These are phyloP conservation scores for Cruciata laevipes DNA, from an alignment of 257 asterid genomes.

Conservation along the genomic window DNA sequence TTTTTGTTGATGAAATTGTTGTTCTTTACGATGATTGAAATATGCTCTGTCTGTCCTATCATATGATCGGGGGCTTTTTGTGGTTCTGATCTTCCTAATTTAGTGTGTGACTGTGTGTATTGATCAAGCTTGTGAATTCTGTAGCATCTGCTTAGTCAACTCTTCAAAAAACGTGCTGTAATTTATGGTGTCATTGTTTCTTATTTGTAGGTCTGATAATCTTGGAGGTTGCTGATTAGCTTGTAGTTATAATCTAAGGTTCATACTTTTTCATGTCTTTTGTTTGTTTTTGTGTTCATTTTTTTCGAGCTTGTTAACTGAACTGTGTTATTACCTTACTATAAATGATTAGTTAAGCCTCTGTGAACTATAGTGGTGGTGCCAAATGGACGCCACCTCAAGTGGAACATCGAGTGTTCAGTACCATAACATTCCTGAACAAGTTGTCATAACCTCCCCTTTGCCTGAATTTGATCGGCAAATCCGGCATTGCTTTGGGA, in stretches of 20 bases:
- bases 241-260: slow-evolving; percentile 24
- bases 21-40: slow-evolving; percentile 35
- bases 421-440: slow-evolving; percentile 62
- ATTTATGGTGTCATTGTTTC: slow-evolving; percentile 16
- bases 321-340: slow-evolving; percentile 4
- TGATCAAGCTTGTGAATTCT: neutral
- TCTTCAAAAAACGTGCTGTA: slow-evolving; percentile 14
- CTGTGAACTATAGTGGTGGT: slow-evolving; percentile 51
- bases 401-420: slow-evolving; percentile 74
- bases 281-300: neutral
- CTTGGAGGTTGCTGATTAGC: slow-evolving; percentile 33
- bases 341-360: slow-evolving; percentile 39
- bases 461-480: slow-evolving; percentile 46
- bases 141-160: slow-evolving; percentile 1
- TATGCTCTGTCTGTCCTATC: slow-evolving; percentile 39
- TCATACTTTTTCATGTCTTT: slow-evolving; percentile 6
- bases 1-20: slow-evolving; percentile 20
- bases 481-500: slow-evolving; percentile 73
- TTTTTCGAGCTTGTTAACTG: slow-evolving; percentile 13
- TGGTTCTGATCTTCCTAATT: neutral
- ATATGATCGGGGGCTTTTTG: slow-evolving; percentile 17
- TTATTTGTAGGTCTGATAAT: slow-evolving; percentile 42
- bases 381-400: slow-evolving; percentile 92
- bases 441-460: slow-evolving; percentile 45
- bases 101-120: neutral